phyloP scores from a whole-genome alignment of 441 rosid species.

The Macaranga tanarius region DNA sequence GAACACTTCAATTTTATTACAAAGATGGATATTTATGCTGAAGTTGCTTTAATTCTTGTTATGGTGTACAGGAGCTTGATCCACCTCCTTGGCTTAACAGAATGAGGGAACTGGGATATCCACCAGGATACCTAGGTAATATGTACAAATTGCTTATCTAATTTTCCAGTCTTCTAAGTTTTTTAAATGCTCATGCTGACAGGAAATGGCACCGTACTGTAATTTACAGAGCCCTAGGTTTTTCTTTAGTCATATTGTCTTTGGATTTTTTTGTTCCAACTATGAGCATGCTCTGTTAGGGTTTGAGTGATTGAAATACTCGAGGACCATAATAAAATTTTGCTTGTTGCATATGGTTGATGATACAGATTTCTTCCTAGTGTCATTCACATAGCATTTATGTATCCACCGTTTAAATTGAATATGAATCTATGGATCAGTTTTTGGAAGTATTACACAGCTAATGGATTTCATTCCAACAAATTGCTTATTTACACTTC shows the following conservation, averaged over 20 bases:
- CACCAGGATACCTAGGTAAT: constrained; percentile 91
- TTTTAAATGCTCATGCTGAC: not conserved
- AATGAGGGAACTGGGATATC: constrained; percentile 96
- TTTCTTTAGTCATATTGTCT: no score
- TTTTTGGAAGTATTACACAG: not conserved
- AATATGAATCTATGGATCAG: not conserved
- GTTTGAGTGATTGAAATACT: not conserved
- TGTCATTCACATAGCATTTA: not conserved
- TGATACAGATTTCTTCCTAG: not conserved
- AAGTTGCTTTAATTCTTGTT: constrained; percentile 9
- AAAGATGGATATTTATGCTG: not conserved
- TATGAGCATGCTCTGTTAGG: not conserved
- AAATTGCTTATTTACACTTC: not conserved
- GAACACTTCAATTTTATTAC: not conserved
- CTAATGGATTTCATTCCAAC: not conserved
- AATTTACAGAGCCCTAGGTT: not conserved
- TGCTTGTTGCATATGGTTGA: constrained; percentile 7
- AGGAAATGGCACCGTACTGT: not conserved
- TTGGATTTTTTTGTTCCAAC: not conserved
- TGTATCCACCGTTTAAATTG: not conserved
- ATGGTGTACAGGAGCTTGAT: constrained; percentile 66
- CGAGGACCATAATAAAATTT: not conserved
- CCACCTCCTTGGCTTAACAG: constrained; percentile 99
- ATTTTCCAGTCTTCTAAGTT: not conserved
- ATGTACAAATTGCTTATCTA: constrained; percentile 1